Evolutionary conservation across 139 green algal species (phyloP), one percentile per base, ranked within the genome.

Genomic region (Chlorella sp.): DNA sequence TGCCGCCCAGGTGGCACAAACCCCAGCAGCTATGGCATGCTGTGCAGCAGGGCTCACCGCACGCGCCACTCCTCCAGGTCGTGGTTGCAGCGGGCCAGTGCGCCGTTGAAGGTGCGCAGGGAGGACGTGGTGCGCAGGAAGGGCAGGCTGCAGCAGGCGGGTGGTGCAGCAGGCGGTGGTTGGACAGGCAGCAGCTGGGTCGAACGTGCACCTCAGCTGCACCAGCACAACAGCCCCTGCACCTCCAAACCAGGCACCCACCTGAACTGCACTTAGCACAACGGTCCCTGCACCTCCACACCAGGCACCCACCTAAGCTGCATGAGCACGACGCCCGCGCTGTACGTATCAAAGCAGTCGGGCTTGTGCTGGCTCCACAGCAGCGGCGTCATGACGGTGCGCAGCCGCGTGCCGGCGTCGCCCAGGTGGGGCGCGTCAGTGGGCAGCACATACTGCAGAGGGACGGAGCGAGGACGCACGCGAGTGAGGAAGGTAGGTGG

Each of bases 301-400:
- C 51, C 2, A 1, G 28, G 3, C 48, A 6, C 77, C 44, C 77
- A 83, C 77, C 77, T 88, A 48, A 98, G 89, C 89, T 97, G 94
- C 68, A 81, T 74, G 19, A 85, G 70, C 40, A 85, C 69, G 5
- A 91, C 83, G 75, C 87, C 87, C 73, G 86, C 51, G 19, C 84
- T 92, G 91, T 94, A 98, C 80, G 95, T 95, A 90, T 98, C 96
- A 84, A 98, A 98, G 76, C 94, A 92, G 88, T 98, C 96, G 1
- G 96, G 96, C 30, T 87, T 82, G 90, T 96, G 92, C 87, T 95
- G 91, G 30, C 64, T 77, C 96, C 96, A 98, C 73, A 98, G 92
- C 74, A 98, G 88, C 7, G 96, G 95, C 7, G 91, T 95, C 81
- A 98, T 92, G 46, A 91, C 89, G 43, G 87, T 69, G 32, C 76